These are phyloP conservation scores for Verruconis gallopava DNA, from an alignment of 2,329 filamentous ascomycete genomes.

Conservation along the genomic window DNA sequence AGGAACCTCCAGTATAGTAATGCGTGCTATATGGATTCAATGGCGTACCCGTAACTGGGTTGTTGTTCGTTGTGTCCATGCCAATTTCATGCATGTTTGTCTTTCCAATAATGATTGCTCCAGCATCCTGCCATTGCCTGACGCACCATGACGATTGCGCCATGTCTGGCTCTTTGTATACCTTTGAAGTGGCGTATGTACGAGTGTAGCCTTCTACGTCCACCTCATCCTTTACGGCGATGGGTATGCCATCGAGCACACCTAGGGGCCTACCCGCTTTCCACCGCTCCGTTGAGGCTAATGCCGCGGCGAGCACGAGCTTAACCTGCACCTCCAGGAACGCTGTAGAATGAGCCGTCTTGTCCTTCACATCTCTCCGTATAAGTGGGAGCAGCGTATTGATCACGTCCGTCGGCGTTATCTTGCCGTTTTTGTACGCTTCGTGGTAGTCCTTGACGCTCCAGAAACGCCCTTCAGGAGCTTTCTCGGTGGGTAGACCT, in stretches of 20 bases:
- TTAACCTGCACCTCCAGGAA: constrained; percentile 58
- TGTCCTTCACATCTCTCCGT: constrained; percentile 38
- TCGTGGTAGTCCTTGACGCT: constrained; percentile 65
- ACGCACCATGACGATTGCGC: constrained; percentile 56
- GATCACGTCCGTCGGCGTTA: constrained; percentile 60
- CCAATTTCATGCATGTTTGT: constrained; percentile 72
- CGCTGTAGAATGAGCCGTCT: constrained; percentile 53
- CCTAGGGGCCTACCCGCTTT: constrained; percentile 51
- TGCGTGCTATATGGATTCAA: constrained; percentile 62
- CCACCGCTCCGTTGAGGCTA: constrained; percentile 61
- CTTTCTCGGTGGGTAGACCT: not conserved
- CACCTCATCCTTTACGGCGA: constrained; percentile 74
- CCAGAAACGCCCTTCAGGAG: constrained; percentile 30
- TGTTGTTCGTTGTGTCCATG: constrained; percentile 68
- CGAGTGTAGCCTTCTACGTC: constrained; percentile 57
- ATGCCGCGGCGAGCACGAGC: constrained; percentile 52
- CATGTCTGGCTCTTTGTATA: constrained; percentile 35
- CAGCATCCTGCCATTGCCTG: constrained; percentile 56
- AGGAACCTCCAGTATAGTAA: constrained; percentile 74
- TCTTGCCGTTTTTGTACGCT: constrained; percentile 54
- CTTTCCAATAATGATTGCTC: constrained; percentile 64
- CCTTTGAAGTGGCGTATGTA: constrained; percentile 50
- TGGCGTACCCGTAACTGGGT: constrained; percentile 60
- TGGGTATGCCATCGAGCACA: constrained; percentile 67
- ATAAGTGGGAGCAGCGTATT: constrained; percentile 61